phyloP scores from a whole-genome alignment of 1,139 yeast genomes.

The Meyerozyma sp. region DNA sequence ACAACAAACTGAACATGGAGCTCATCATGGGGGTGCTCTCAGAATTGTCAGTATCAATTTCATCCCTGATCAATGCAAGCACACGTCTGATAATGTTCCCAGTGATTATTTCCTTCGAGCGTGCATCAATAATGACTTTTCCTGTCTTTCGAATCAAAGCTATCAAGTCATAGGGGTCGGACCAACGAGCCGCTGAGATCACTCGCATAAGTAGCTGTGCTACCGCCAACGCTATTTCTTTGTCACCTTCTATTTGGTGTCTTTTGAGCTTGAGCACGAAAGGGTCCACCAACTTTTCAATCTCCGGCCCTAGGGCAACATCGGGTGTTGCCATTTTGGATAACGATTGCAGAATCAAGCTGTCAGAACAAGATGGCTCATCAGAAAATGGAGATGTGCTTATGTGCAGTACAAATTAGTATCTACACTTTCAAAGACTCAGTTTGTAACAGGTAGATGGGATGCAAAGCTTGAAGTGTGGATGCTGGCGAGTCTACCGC shows the following conservation, averaged over 20 bases:
- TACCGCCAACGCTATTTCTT: constrained; percentile 77
- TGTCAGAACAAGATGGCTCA: background rate
- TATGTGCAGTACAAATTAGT: background rate
- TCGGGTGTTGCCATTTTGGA: background rate
- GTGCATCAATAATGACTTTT: constrained; percentile 51
- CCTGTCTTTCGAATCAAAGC: constrained; percentile 66
- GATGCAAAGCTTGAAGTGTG: background rate
- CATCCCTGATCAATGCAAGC: constrained; percentile 82
- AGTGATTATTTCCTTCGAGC: constrained; percentile 75
- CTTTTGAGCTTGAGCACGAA: constrained; percentile 46
- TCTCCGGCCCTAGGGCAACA: background rate
- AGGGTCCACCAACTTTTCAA: background rate
- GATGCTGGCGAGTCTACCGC: background rate
- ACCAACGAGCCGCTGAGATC: constrained; percentile 87
- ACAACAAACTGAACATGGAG: constrained; percentile 82
- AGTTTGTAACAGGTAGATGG: background rate
- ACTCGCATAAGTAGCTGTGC: constrained; percentile 85
- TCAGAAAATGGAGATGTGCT: background rate
- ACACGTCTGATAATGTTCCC: constrained; percentile 93
- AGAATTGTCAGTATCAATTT: constrained; percentile 51
- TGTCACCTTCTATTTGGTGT: constrained; percentile 69
- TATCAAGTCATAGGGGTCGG: constrained; percentile 67
- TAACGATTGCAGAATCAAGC: background rate
- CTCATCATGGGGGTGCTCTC: constrained; percentile 58
- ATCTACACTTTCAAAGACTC: too few relatives aligned